A percentile compares a stretch with the other conserved stretches of the same genome.
These are phyloP conservation scores for Triticum timopheevii DNA, from an alignment of 176 grass and related monocot species.

Conservation along the genomic window DNA sequence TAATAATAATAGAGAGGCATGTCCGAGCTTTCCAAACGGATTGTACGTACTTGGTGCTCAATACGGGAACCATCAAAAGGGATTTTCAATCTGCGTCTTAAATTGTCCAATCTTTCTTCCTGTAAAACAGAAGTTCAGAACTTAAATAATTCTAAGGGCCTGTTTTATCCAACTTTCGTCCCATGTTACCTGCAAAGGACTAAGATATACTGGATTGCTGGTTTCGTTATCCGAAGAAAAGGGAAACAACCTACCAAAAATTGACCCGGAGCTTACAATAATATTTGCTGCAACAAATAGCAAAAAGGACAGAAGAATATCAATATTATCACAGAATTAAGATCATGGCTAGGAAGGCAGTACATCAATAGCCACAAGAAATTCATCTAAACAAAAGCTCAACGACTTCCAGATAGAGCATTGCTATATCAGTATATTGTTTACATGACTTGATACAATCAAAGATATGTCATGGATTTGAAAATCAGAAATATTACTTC, in stretches of 20 bases:
- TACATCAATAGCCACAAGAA: neutral
- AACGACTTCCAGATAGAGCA: neutral
- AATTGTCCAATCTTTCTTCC: slow-evolving; percentile 79
- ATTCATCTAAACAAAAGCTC: neutral
- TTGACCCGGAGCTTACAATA: slow-evolving; percentile 54
- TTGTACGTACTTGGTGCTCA: slow-evolving; percentile 74
- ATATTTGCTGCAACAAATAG: slow-evolving; percentile 66
- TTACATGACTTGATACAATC: neutral
- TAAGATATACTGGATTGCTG: slow-evolving; percentile 46
- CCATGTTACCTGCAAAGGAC: slow-evolving; percentile 72
- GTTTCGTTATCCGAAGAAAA: slow-evolving; percentile 46
- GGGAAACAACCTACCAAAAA: slow-evolving; percentile 75
- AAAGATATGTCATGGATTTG: neutral
- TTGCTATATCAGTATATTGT: neutral
- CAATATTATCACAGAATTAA: slow-evolving; percentile 13
- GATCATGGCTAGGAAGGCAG: neutral
- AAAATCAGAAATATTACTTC: neutral
- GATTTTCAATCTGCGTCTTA: slow-evolving; percentile 76
- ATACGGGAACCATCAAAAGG: slow-evolving; percentile 75
- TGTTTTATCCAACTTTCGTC: neutral
- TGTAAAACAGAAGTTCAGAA: slow-evolving; percentile 47
- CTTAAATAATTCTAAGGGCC: neutral
- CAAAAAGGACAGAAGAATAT: neutral
- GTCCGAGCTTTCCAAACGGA: neutral
- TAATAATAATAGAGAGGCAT: neutral